Evolutionary conservation across 108 stramenopile species (phyloP).

Genomic region (Skeletonema grethae): DNA sequence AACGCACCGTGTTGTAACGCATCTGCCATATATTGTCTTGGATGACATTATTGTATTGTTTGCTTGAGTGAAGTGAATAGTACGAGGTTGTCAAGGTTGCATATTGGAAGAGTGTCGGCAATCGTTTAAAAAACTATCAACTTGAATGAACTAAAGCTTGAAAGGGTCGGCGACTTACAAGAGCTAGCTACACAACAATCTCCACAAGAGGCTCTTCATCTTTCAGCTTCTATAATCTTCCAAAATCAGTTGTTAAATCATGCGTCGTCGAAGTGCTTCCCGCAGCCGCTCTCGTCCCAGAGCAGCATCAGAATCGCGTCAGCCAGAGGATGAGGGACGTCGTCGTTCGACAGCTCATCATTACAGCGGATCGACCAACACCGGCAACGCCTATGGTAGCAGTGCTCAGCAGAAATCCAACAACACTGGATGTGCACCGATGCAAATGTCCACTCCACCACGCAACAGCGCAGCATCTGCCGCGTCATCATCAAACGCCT

Average conservation of each 20-base stretch:
- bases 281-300: constrained; percentile 8
- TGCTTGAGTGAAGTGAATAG: no score
- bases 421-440: background rate
- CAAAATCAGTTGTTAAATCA: background rate
- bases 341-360: constrained; percentile 4
- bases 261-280: background rate
- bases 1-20: no score
- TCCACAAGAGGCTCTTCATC: background rate
- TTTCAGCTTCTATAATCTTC: background rate
- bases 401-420: background rate
- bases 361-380: background rate
- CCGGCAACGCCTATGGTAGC: background rate
- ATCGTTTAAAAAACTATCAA: no score
- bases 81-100: no score
- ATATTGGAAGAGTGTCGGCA: no score
- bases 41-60: no score
- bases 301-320: constrained; percentile 22
- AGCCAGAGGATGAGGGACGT: constrained; percentile 33
- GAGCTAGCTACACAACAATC: background rate
- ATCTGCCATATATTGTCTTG: no score
- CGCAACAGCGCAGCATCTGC: background rate
- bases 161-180: no score
- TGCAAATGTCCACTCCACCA: background rate
- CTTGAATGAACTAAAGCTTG: no score
- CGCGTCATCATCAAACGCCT: background rate